Evolutionary conservation across 2,329 filamentous ascomycete genomes (phyloP).

Genomic region (Coniella lustricola): DNA sequence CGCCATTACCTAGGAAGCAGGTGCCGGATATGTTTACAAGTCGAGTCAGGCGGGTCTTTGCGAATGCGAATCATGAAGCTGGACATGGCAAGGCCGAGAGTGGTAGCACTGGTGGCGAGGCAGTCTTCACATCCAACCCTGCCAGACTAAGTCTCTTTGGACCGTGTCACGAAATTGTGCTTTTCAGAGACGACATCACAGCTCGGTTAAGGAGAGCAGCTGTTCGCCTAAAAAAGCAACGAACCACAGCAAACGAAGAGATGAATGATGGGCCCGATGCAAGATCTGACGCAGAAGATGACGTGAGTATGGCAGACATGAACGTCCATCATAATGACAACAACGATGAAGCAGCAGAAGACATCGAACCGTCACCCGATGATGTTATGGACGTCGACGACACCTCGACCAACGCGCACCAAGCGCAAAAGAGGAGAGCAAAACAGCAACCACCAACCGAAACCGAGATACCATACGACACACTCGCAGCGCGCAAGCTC

Average conservation of each 20-base stretch:
- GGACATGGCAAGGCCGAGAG: constrained; percentile 33
- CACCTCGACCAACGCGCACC: constrained; percentile 16
- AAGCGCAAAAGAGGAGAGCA: constrained; percentile 5
- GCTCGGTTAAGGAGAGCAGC: constrained; percentile 70
- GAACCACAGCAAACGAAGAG: constrained; percentile 24
- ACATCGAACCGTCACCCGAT: constrained; percentile 22
- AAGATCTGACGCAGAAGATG: constrained; percentile 15
- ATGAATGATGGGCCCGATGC: constrained; percentile 21
- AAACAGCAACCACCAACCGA: constrained; percentile 6
- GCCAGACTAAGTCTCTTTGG: constrained; percentile 78
- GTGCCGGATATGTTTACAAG: constrained; percentile 89
- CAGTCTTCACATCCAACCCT: constrained; percentile 85
- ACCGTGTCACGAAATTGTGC: constrained; percentile 75
- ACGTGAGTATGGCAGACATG: constrained; percentile 28
- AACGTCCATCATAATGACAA: constrained; percentile 16
- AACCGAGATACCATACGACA: constrained; percentile 36
- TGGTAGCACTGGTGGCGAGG: constrained; percentile 57
- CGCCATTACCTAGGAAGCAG: constrained; percentile 59
- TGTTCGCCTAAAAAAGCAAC: constrained; percentile 56
- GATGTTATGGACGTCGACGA: constrained; percentile 39
- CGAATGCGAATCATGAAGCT: constrained; percentile 65
- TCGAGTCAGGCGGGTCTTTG: constrained; percentile 73
- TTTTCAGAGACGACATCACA: constrained; percentile 83
- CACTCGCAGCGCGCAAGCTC: constrained; percentile 62
- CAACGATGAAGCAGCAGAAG: constrained; percentile 17